A percentile compares a stretch with the other conserved stretches of the same genome.
Conservation (phyloP, 192 early-diverging fungal genomes). For the Oehlia diaphana region DNA sequence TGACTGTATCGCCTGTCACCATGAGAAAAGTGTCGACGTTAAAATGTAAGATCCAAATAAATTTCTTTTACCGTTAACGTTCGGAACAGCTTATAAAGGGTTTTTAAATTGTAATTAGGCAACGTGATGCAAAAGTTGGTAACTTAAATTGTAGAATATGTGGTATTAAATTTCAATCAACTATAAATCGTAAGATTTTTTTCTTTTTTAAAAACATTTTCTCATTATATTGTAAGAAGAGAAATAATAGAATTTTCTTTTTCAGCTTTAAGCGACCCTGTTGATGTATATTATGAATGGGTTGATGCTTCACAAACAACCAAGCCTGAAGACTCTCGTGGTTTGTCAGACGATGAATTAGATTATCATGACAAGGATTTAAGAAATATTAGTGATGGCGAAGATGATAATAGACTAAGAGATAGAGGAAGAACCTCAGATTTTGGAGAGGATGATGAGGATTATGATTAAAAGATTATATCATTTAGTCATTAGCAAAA, state of each 20-base stretch:
- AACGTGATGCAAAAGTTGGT: conserved; percentile 64
- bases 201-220: background rate
- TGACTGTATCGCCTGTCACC: conserved; percentile 81
- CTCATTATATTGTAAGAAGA: too few species aligned
- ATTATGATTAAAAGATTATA: background rate
- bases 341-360: background rate
- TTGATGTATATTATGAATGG: conserved; percentile 92
- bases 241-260: background rate
- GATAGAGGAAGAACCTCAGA: background rate
- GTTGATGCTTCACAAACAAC: conserved; percentile 75
- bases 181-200: conserved; percentile 52
- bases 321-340: background rate
- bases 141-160: conserved; percentile 75
- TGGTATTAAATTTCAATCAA: conserved; percentile 65
- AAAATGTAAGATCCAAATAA: conserved; percentile 59
- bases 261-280: conserved; percentile 69
- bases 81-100: background rate
- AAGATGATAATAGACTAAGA: background rate
- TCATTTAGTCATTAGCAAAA: background rate
- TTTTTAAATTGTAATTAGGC: conserved; percentile 36
- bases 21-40: conserved; percentile 70
- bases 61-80: background rate
- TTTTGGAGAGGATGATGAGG: conserved; percentile 5
- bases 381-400: background rate
- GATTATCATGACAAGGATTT: background rate